Conservation (phyloP, 805 yeast species). For the Candida easanensis region DNA sequence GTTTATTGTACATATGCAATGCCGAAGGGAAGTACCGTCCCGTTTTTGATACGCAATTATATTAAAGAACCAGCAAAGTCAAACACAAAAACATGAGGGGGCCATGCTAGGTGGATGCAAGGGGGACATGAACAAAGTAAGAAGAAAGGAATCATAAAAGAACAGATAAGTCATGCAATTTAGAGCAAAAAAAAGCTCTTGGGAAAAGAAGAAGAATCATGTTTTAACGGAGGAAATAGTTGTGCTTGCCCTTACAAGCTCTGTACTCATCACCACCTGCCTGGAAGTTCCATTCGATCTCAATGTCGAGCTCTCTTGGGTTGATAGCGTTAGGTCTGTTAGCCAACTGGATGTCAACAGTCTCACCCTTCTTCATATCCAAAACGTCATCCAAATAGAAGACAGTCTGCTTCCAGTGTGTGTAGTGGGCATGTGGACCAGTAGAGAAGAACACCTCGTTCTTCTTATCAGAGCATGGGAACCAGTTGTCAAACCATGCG, state of each 20-base stretch:
- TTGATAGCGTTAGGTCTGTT: constrained; percentile 74
- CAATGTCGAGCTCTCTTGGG: constrained; percentile 89
- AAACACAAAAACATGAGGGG: too few relatives aligned
- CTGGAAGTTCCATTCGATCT: constrained; percentile 46
- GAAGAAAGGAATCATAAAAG: too few relatives aligned
- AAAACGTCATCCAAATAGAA: constrained; percentile 84
- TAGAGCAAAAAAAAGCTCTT: too few relatives aligned
- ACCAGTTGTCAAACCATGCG: constrained; percentile 93
- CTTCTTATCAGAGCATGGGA: constrained; percentile 55
- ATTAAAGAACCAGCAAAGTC: too few relatives aligned
- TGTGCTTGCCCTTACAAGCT: constrained; percentile 55
- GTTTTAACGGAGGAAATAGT: constrained; percentile 65
- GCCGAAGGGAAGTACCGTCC: too few relatives aligned
- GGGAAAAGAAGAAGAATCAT: neutral
- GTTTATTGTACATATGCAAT: too few relatives aligned
- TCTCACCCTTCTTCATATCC: constrained; percentile 73
- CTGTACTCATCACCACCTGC: constrained; percentile 48
- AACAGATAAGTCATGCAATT: too few relatives aligned
- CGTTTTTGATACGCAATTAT: too few relatives aligned
- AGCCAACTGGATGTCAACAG: constrained; percentile 64
- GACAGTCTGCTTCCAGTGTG: constrained; percentile 99
- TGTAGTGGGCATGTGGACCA: constrained; percentile 90
- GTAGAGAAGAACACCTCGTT: constrained; percentile 79
- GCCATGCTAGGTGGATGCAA: too few relatives aligned
- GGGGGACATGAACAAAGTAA: too few relatives aligned